A percentile compares a stretch with the other conserved stretches of the same genome.
Conservation (phyloP, 495 filamentous ascomycete genomes). For the Hypoxylon rickii region DNA sequence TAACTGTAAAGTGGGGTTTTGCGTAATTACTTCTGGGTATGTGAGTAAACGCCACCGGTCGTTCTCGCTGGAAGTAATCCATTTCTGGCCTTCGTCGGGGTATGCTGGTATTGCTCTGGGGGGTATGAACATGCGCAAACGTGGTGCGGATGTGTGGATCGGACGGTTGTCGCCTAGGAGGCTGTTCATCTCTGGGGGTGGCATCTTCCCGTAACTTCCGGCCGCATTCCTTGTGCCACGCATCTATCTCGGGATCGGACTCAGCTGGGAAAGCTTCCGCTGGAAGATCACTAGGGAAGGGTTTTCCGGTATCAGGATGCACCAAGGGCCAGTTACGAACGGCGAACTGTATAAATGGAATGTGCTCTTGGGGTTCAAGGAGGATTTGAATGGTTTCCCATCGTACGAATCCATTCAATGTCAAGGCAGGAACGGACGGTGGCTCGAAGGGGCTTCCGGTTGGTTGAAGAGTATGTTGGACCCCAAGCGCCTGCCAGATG, state of each 20-base stretch:
- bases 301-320: constrained; percentile 69
- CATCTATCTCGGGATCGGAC: constrained; percentile 76
- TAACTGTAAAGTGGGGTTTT: constrained; percentile 14
- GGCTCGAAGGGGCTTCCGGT: constrained; percentile 70
- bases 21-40: constrained; percentile 32
- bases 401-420: constrained; percentile 79
- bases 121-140: constrained; percentile 24
- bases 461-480: constrained; percentile 77
- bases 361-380: constrained; percentile 86
- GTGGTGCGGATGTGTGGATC: constrained; percentile 31
- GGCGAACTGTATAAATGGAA: constrained; percentile 79
- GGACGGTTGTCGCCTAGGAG: constrained; percentile 20
- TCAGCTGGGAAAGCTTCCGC: constrained; percentile 71
- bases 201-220: constrained; percentile 55
- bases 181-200: constrained; percentile 39
- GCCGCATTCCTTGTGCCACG: constrained; percentile 80
- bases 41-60: constrained; percentile 37
- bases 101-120: constrained; percentile 8
- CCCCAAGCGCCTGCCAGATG: constrained; percentile 90
- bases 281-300: constrained; percentile 79
- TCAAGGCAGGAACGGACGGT: constrained; percentile 81
- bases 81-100: constrained; percentile 31
- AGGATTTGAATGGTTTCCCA: constrained; percentile 95
- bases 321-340: constrained; percentile 74
- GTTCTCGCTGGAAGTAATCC: constrained; percentile 38